These are phyloP conservation scores for Suillus subalutaceus DNA, from an alignment of 768 basidiomycete species.

Conservation along the genomic window DNA sequence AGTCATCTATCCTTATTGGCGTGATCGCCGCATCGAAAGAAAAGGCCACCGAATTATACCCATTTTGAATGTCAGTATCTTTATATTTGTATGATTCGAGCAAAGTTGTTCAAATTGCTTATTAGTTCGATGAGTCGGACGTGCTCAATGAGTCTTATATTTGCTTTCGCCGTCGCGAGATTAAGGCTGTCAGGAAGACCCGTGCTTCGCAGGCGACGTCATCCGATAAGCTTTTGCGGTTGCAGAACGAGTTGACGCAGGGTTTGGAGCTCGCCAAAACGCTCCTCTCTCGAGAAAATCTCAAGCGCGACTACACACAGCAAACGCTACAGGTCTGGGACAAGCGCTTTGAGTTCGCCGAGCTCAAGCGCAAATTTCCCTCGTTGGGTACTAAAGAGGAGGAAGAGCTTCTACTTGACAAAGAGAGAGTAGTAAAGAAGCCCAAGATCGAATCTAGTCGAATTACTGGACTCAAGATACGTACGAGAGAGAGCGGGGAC, in stretches of 20 bases:
- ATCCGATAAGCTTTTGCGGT: conserved; percentile 83
- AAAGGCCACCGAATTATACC: conserved; percentile 88
- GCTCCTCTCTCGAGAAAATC: conserved; percentile 69
- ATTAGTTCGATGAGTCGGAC: conserved; percentile 86
- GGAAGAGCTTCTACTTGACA: conserved; percentile 75
- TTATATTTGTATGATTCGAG: conserved; percentile 7
- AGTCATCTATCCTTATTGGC: conserved; percentile 87
- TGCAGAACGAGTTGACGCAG: conserved; percentile 74
- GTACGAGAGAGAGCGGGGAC: conserved; percentile 48
- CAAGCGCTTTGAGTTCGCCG: conserved; percentile 70
- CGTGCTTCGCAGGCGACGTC: conserved; percentile 88
- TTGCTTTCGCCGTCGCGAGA: conserved; percentile 94
- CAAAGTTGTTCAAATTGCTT: background rate
- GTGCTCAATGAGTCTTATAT: conserved; percentile 91
- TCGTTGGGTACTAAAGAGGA: conserved; percentile 62
- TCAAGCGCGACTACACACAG: conserved; percentile 69
- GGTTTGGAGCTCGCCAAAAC: conserved; percentile 74
- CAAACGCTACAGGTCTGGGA: conserved; percentile 76
- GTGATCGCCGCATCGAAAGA: conserved; percentile 76
- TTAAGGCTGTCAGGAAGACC: conserved; percentile 93
- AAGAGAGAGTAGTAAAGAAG: conserved; percentile 65
- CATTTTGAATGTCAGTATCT: conserved; percentile 71
- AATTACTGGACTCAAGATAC: conserved; percentile 55
- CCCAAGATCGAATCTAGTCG: conserved; percentile 48
- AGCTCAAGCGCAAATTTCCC: conserved; percentile 79